Conservation (phyloP, 176 grass and related monocot species). For the Zizania latifolia region DNA sequence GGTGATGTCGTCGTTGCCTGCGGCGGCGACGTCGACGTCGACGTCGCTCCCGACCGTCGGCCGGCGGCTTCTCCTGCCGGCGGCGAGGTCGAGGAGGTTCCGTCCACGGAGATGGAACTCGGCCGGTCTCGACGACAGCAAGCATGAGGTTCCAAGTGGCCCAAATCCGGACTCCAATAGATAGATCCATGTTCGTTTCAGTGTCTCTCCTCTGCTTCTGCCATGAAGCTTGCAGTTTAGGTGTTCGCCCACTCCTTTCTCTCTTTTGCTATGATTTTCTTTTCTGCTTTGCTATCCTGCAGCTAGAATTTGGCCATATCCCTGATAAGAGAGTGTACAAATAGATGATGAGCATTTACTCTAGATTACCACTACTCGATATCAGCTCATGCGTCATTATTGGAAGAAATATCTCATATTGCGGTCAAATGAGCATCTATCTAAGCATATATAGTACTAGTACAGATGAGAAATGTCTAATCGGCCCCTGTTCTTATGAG, state of each 20-base stretch:
- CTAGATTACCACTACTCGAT: neutral
- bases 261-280: neutral
- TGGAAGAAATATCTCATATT: too few relatives aligned
- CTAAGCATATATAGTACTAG: too few relatives aligned
- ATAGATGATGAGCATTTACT: neutral
- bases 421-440: neutral
- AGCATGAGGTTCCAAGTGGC: constrained; percentile 75
- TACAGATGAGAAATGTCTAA: neutral
- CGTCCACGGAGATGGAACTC: constrained; percentile 36
- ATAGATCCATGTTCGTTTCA: neutral
- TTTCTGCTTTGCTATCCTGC: neutral
- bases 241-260: neutral
- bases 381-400: neutral
- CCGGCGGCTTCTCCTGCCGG: constrained; percentile 12
- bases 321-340: constrained; percentile 35
- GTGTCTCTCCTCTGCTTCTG: neutral
- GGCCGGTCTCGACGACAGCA: constrained; percentile 30
- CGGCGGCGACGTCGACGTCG: neutral
- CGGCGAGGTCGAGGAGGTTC: constrained; percentile 28
- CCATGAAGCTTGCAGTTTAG: neutral
- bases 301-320: neutral
- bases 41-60: neutral
- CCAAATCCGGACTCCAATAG: constrained; percentile 71
- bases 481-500: neutral
- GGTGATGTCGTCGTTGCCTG: neutral